phyloP scores from a whole-genome alignment of 768 basidiomycete genomes.

The Leccinum broughii region DNA sequence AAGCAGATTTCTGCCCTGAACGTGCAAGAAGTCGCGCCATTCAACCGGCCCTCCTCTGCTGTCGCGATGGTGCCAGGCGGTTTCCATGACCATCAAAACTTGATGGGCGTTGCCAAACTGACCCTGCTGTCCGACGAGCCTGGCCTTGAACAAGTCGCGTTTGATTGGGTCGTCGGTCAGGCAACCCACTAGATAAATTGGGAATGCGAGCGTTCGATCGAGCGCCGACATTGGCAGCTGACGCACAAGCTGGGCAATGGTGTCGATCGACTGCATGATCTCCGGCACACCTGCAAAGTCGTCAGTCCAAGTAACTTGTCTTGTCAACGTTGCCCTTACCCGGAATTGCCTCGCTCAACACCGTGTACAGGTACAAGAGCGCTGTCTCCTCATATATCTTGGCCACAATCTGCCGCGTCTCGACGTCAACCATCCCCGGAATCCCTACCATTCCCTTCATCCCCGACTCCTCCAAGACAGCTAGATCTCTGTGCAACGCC shows the following conservation, averaged over 20 bases:
- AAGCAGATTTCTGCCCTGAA: slow-evolving; percentile 31
- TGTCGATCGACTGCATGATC: slow-evolving; percentile 57
- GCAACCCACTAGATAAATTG: slow-evolving; percentile 71
- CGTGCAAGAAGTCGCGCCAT: slow-evolving; percentile 53
- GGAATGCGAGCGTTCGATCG: slow-evolving; percentile 71
- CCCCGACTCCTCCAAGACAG: slow-evolving; percentile 16
- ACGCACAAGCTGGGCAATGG: slow-evolving; percentile 52
- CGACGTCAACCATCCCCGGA: slow-evolving; percentile 31
- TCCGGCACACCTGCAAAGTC: slow-evolving; percentile 62
- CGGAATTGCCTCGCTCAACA: slow-evolving; percentile 67
- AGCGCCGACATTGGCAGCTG: slow-evolving; percentile 56
- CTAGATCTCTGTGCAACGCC: slow-evolving; percentile 44
- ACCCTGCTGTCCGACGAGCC: slow-evolving; percentile 55
- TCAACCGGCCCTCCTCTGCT: slow-evolving; percentile 52
- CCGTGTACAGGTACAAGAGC: slow-evolving; percentile 66
- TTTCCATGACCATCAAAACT: slow-evolving; percentile 61
- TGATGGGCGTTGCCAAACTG: slow-evolving; percentile 62
- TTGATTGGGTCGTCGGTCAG: slow-evolving; percentile 64
- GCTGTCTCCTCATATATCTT: slow-evolving; percentile 67
- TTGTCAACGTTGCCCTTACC: slow-evolving; percentile 44
- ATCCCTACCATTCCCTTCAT: slow-evolving; percentile 33
- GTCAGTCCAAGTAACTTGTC: slow-evolving; percentile 2
- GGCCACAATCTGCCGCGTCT: slow-evolving; percentile 48
- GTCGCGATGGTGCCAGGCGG: slow-evolving; percentile 69
- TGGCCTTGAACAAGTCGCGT: slow-evolving; percentile 58